Percentiles rank a stretch among this genome's conserved stretches.
Evolutionary conservation across 2,329 filamentous ascomycete genomes (phyloP).

Genomic region (Exserohilum rostratum): DNA sequence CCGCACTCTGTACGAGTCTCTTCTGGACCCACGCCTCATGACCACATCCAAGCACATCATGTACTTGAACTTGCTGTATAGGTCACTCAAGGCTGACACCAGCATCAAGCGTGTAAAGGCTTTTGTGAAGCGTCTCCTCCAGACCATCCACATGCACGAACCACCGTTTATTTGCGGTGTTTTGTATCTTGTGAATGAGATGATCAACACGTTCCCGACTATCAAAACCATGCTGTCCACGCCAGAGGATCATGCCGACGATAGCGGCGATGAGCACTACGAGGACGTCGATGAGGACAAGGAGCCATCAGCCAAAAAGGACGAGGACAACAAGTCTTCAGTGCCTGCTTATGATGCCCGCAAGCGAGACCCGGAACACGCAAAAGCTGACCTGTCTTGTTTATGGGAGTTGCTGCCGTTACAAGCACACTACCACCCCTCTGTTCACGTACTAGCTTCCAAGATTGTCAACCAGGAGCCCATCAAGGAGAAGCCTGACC

Average conservation of each 20-base stretch:
- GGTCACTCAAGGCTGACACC: constrained; percentile 86
- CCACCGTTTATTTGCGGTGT: constrained; percentile 91
- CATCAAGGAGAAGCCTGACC: constrained; percentile 85
- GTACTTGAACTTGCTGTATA: constrained; percentile 90
- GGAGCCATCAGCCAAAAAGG: constrained; percentile 28
- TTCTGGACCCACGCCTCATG: constrained; percentile 85
- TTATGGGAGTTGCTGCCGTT: constrained; percentile 91
- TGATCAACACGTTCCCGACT: constrained; percentile 79
- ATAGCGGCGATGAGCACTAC: constrained; percentile 75
- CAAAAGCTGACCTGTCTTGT: constrained; percentile 89
- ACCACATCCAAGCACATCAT: constrained; percentile 93
- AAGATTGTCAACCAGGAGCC: constrained; percentile 72
- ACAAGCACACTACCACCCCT: constrained; percentile 86
- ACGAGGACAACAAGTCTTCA: constrained; percentile 21
- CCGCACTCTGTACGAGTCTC: constrained; percentile 90
- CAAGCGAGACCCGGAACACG: constrained; percentile 89
- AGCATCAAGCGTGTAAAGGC: constrained; percentile 92
- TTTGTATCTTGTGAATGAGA: constrained; percentile 84
- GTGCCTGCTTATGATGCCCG: constrained; percentile 73
- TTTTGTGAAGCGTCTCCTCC: constrained; percentile 91
- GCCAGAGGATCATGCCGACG: constrained; percentile 78
- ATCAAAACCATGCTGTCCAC: constrained; percentile 71
- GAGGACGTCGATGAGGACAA: constrained; percentile 64
- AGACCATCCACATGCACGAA: constrained; percentile 86
- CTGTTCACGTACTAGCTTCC: constrained; percentile 81